These are phyloP conservation scores for Protostelium mycophagum DNA, from an alignment of 78 protist species.

Conservation along the genomic window DNA sequence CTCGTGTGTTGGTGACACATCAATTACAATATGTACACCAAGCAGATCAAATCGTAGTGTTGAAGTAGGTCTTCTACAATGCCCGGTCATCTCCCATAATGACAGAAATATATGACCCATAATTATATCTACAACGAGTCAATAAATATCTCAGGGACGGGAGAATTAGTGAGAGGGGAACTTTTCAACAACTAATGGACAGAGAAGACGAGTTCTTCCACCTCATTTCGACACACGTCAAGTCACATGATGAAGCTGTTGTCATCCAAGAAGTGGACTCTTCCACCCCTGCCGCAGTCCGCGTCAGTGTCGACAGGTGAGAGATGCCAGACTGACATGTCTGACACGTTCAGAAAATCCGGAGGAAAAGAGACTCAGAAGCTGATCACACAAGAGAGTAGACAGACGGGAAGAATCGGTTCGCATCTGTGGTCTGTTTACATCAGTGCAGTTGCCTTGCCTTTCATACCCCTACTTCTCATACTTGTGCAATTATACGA, in stretches of 20 bases:
- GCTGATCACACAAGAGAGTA: slow-evolving; percentile 30
- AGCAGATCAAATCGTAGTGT: slow-evolving; percentile 49
- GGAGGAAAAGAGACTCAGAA: neutral
- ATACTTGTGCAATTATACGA: neutral
- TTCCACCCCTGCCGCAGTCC: neutral
- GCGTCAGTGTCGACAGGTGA: slow-evolving; percentile 21
- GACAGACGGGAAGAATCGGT: slow-evolving; percentile 45
- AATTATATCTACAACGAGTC: no score
- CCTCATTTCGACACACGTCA: slow-evolving; percentile 6
- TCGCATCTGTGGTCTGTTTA: neutral
- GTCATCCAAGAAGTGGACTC: neutral
- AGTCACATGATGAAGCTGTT: neutral
- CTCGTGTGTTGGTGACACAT: slow-evolving; percentile 85
- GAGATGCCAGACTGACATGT: neutral
- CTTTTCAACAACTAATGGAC: slow-evolving; percentile 27
- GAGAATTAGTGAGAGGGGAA: slow-evolving; percentile 50
- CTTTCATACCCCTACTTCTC: neutral
- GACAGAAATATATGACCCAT: no score
- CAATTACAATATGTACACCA: slow-evolving; percentile 39
- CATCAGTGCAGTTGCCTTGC: neutral
- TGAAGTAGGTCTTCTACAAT: slow-evolving; percentile 17
- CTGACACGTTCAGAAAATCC: neutral
- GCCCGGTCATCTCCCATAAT: no score
- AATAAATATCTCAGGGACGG: slow-evolving; percentile 37
- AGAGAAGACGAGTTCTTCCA: slow-evolving; percentile 18